Evolutionary conservation across 768 basidiomycete genomes (phyloP).

Genomic region (Tremella yokohamensis): DNA sequence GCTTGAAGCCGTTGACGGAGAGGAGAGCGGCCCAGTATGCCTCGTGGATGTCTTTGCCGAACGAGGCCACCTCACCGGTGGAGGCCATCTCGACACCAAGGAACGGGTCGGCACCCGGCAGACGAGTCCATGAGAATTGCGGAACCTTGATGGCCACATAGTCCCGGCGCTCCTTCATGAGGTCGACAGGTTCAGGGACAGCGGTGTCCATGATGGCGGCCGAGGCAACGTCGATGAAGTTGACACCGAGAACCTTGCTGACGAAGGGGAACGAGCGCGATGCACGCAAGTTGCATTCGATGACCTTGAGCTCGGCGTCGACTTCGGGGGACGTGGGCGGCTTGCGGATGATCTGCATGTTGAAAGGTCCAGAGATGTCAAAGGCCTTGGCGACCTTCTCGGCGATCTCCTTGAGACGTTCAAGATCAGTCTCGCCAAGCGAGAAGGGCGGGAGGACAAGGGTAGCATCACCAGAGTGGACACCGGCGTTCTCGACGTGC

Average conservation of each 20-base stretch:
- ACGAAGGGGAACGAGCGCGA: slow-evolving; percentile 99
- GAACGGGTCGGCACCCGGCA: slow-evolving; percentile 95
- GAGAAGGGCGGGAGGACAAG: slow-evolving; percentile 93
- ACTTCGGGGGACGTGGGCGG: slow-evolving; percentile 51
- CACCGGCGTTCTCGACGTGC: slow-evolving; percentile 97
- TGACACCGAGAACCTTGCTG: slow-evolving; percentile 92
- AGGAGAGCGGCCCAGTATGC: slow-evolving; percentile 70
- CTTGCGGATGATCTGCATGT: slow-evolving; percentile 98
- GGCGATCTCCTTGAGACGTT: slow-evolving; percentile 84
- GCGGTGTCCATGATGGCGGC: slow-evolving; percentile 58
- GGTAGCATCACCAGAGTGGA: slow-evolving; percentile 97
- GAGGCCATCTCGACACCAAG: slow-evolving; percentile 88
- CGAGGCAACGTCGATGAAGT: slow-evolving; percentile 87
- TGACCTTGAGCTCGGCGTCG: slow-evolving; percentile 79
- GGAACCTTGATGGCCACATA: slow-evolving; percentile 96
- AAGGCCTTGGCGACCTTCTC: slow-evolving; percentile 93
- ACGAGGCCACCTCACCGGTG: slow-evolving; percentile 95
- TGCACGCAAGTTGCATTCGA: slow-evolving; percentile 97
- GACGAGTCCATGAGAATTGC: slow-evolving; percentile 95
- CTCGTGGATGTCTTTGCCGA: slow-evolving; percentile 88
- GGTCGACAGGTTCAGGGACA: slow-evolving; percentile 84
- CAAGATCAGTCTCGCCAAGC: slow-evolving; percentile 68
- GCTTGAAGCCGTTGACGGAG: slow-evolving; percentile 91
- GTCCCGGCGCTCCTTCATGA: slow-evolving; percentile 83
- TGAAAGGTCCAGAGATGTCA: slow-evolving; percentile 96